These are phyloP conservation scores for Balansia obtecta DNA, from an alignment of 2,329 filamentous ascomycete genomes.

Conservation along the genomic window DNA sequence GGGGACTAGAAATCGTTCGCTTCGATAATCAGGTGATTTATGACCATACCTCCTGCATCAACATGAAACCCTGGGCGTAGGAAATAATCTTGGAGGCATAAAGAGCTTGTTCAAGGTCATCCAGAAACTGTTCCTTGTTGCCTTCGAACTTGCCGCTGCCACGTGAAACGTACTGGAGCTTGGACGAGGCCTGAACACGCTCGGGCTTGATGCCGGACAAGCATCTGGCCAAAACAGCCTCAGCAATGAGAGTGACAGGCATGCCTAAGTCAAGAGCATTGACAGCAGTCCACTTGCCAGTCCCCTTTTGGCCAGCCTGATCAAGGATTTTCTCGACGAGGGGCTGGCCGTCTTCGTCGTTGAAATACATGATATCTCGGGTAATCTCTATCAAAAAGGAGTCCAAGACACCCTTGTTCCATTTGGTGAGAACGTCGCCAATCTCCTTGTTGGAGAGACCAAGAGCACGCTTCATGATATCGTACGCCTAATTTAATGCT, in stretches of 20 bases:
- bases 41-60: conserved; percentile 80
- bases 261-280: conserved; percentile 97
- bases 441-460: conserved; percentile 88
- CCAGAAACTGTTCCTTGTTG: conserved; percentile 85
- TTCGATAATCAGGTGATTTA: neutral
- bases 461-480: conserved; percentile 98
- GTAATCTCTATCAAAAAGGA: conserved; percentile 99
- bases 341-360: conserved; percentile 81
- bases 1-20: neutral
- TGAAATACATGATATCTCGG: conserved; percentile 95
- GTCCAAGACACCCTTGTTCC: conserved; percentile 98
- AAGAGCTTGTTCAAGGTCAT: conserved; percentile 94
- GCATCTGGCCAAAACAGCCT: conserved; percentile 92
- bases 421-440: conserved; percentile 83
- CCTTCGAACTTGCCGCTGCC: conserved; percentile 64
- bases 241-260: conserved; percentile 95
- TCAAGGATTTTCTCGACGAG: conserved; percentile 99
- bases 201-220: conserved; percentile 89
- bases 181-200: conserved; percentile 67
- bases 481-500: conserved; percentile 61
- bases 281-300: conserved; percentile 99
- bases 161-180: conserved; percentile 65
- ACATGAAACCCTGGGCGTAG: conserved; percentile 99
- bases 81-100: conserved; percentile 99
- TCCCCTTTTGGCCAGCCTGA: conserved; percentile 97